Percentiles rank a stretch among this genome's conserved stretches.
Evolutionary conservation across 441 rosid species (phyloP).

Genomic region (Euphorbia celastroides): DNA sequence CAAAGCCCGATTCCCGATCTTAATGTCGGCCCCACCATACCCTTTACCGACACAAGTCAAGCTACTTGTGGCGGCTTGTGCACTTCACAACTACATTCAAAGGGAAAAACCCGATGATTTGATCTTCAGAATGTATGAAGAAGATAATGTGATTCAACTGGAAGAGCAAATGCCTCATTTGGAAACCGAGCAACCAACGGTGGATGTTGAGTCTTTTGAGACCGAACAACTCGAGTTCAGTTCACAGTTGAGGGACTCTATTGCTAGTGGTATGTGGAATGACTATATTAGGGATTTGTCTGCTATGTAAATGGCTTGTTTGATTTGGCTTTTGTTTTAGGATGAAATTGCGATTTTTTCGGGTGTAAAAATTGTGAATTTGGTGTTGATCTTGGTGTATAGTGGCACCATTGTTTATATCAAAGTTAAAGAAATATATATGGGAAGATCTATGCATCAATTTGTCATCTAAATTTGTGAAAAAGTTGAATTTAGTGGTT

Average conservation of each 20-base stretch:
- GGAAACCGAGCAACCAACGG: conserved; percentile 34
- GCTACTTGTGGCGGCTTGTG: conserved; percentile 80
- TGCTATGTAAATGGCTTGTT: conserved; percentile 32
- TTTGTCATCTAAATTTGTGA: not conserved
- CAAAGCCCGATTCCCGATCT: conserved; percentile 75
- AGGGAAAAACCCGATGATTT: conserved; percentile 73
- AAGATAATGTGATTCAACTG: conserved; percentile 29
- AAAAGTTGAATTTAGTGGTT: not conserved
- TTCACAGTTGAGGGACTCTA: conserved; percentile 55
- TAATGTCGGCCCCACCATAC: conserved; percentile 83
- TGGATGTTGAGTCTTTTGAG: conserved; percentile 33
- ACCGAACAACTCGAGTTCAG: conserved; percentile 36
- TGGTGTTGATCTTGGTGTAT: conserved; percentile 26
- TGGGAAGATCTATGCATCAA: not conserved
- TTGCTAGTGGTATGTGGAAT: conserved; percentile 70
- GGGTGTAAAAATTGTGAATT: conserved; percentile 2
- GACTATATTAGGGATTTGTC: conserved; percentile 50
- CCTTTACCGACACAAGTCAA: conserved; percentile 88
- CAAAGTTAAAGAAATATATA: conserved; percentile 13
- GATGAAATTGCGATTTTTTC: conserved; percentile 18
- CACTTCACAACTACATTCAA: conserved; percentile 75
- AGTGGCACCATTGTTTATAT: conserved; percentile 23
- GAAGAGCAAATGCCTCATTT: conserved; percentile 31
- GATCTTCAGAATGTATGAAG: conserved; percentile 53
- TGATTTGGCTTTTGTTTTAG: conserved; percentile 14